A percentile compares a stretch with the other conserved stretches of the same genome.
These are phyloP conservation scores for Bruguiera sexangula DNA, from an alignment of 345 rosid genomes.

Conservation along the genomic window DNA sequence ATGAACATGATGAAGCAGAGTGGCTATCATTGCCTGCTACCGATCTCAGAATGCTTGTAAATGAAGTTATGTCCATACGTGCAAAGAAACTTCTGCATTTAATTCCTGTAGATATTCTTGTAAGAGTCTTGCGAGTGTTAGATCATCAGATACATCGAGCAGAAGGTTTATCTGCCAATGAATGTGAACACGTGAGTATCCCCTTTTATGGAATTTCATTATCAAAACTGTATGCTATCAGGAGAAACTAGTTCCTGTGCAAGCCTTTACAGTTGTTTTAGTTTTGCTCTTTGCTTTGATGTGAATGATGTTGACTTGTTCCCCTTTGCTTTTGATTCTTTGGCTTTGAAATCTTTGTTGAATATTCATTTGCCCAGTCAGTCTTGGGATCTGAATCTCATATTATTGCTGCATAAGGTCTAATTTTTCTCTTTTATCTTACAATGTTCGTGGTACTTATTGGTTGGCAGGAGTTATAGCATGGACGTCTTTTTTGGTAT, in stretches of 20 bases:
- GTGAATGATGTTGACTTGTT: no score
- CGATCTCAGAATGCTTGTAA: constrained; percentile 71
- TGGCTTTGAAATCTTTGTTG: no score
- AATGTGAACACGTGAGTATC: constrained; percentile 66
- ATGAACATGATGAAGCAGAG: constrained; percentile 84
- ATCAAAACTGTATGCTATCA: no score
- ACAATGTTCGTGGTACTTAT: neutral
- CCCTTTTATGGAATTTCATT: neutral
- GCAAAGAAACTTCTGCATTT: constrained; percentile 77
- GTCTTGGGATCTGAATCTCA: neutral
- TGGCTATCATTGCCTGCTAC: constrained; percentile 66
- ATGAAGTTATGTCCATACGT: constrained; percentile 71
- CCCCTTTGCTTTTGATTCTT: no score
- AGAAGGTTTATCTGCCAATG: constrained; percentile 77
- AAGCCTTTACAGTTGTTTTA: no score
- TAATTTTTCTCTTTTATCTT: neutral
- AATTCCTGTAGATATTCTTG: constrained; percentile 79
- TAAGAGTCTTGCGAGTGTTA: constrained; percentile 61
- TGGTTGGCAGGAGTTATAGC: neutral
- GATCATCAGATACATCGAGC: constrained; percentile 99
- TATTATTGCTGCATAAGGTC: neutral
- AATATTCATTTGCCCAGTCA: neutral
- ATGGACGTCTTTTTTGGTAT: no score
- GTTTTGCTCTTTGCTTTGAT: no score
- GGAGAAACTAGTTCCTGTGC: no score